Evolutionary conservation across 192 early-diverging fungal species (phyloP).

Genomic region (Podila clonocystis): DNA sequence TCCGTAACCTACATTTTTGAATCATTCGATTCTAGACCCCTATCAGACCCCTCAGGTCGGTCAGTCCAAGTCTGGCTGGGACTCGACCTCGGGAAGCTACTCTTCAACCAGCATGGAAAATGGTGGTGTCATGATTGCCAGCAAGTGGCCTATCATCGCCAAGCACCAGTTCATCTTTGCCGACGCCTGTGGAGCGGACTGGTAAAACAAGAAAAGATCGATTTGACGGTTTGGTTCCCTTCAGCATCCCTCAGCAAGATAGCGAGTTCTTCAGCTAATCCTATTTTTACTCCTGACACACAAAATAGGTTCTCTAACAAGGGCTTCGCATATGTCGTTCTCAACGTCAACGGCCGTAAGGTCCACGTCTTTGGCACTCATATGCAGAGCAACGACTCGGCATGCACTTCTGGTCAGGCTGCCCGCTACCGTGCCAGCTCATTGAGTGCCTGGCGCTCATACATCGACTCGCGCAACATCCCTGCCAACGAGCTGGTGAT

Average conservation of each 20-base stretch:
- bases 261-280: not conserved
- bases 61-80: constrained; percentile 1
- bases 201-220: not conserved
- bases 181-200: not conserved
- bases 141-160: constrained; percentile 3
- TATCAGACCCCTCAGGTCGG: not conserved
- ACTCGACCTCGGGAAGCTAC: constrained; percentile 8
- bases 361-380: constrained; percentile 27
- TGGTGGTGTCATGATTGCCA: not conserved
- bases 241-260: too few relatives aligned
- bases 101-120: not conserved
- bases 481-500: constrained; percentile 12
- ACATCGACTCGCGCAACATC: constrained; percentile 7
- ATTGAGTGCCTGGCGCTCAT: not conserved
- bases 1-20: not conserved
- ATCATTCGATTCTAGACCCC: not conserved
- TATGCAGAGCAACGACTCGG: constrained; percentile 10
- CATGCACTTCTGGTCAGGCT: constrained; percentile 2
- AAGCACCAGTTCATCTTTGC: constrained; percentile 1
- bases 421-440: not conserved
- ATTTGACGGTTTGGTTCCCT: too few relatives aligned
- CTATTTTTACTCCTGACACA: not conserved
- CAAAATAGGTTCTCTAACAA: constrained; percentile 16
- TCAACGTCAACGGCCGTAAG: constrained; percentile 16
- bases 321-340: constrained; percentile 6